Percentiles rank a stretch among this genome's conserved stretches.
Evolutionary conservation across 495 filamentous ascomycete genomes (phyloP).

Genomic region (Neurospora discreta): DNA sequence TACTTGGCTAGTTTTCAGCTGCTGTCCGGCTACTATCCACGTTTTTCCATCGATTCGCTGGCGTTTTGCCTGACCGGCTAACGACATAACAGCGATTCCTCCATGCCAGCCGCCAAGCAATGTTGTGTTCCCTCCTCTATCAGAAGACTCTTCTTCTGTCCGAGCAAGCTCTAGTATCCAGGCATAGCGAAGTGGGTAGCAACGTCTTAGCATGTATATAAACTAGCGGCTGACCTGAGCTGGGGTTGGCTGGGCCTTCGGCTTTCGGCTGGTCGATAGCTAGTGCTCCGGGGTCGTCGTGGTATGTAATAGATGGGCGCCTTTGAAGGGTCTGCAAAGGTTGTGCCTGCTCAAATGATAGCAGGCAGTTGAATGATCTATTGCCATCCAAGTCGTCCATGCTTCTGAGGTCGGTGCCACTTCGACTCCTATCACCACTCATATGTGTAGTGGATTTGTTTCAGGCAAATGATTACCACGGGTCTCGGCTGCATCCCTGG

Average conservation of each 20-base stretch:
- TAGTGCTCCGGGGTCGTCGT: background rate
- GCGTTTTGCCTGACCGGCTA: background rate
- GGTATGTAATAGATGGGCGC: background rate
- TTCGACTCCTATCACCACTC: background rate
- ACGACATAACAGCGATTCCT: background rate
- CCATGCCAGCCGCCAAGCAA: background rate
- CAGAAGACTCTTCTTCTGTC: background rate
- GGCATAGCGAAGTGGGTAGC: background rate
- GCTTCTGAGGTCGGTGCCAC: background rate
- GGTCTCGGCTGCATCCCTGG: background rate
- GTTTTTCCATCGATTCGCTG: background rate
- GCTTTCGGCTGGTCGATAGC: background rate
- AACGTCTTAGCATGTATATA: background rate
- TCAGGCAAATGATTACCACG: background rate
- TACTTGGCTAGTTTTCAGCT: background rate
- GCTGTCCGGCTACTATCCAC: background rate
- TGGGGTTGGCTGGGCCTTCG: background rate
- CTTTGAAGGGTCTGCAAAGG: background rate
- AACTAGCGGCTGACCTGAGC: background rate
- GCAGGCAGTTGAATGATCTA: background rate
- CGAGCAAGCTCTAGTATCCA: background rate
- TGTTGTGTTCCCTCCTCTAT: background rate
- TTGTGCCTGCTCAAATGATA: background rate
- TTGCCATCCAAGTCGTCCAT: background rate
- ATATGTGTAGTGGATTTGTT: background rate